Base-by-base conservation (phyloP, 2,329 filamentous ascomycete genomes). In the Monascus ruber region DNA sequence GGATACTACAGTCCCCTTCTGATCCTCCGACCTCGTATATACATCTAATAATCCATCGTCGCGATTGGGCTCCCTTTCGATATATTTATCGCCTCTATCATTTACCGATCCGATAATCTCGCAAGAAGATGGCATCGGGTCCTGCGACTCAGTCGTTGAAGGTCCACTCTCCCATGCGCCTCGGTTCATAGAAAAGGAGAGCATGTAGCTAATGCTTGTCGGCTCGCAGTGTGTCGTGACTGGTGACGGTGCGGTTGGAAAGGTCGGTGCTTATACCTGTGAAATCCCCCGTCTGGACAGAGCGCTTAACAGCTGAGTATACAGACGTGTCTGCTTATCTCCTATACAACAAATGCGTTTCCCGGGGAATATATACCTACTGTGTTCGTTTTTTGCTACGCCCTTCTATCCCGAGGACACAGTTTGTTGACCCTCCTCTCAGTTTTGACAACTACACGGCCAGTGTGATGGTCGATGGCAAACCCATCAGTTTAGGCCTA, bases 281-380 rank as follows among this genome's bases (percentile, higher is more conserved):
- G 35, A 35, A 33, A 17, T 34, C 32, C 6, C 28, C 34, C 33
- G 17, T 26, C 26, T 9, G 43, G 39, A 35, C n/a, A 35, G 36
- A 35, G 41, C 41, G 44, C 42, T 43, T 46, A 50, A 46, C 46
- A 46, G 38, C 37, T 45, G 45, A 3, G 1, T 9, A 11, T 29
- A 34, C 47, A 95, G 89, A 98, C 91, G 74, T 98, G 91, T 73
- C 81, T 98, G 44, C 81, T 98, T 56, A 98, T 98, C 64, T 96
- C 89, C 38, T 98, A 98, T 72, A 96, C 91, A 48, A 98, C 91
- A 48, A 98, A 96, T 72, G 91, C 91, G 50, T 98, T 98, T 65
- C 91, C 91, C n/a, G 91, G 91, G 66, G 91, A 98, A 74, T 98
- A 98, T 69, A 96, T 98, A 55, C 91, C 91, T 51, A 98, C 91